phyloP scores from a whole-genome alignment of 2,329 filamentous ascomycete species.

The Calonectria honghensis region DNA sequence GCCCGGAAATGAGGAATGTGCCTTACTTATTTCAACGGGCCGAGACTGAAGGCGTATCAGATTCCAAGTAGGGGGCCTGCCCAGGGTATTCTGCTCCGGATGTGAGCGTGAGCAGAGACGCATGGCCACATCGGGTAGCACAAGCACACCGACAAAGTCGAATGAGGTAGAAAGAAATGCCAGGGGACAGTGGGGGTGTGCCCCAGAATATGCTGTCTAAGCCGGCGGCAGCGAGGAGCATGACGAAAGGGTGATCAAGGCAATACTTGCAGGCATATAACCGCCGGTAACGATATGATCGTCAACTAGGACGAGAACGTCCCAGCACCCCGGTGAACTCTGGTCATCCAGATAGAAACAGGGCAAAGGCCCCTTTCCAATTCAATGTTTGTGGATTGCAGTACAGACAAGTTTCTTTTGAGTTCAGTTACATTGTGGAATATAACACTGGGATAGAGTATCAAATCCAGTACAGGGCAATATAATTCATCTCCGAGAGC shows the following conservation, averaged over 20 bases:
- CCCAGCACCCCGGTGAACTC: not conserved
- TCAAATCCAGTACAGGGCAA: not conserved
- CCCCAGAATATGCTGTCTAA: not conserved
- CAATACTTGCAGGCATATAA: slow-evolving; percentile 25
- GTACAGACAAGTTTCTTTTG: not conserved
- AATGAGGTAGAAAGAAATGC: slow-evolving; percentile 17
- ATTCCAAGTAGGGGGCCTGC: slow-evolving; percentile 28
- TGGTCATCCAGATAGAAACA: slow-evolving; percentile 7
- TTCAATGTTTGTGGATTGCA: not conserved
- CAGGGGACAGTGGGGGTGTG: slow-evolving; percentile 29
- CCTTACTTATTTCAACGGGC: slow-evolving; percentile 9
- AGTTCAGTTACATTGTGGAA: slow-evolving; percentile 11
- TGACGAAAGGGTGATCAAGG: slow-evolving; percentile 19
- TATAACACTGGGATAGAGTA: not conserved
- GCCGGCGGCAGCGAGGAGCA: slow-evolving; percentile 11
- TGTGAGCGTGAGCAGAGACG: slow-evolving; percentile 24
- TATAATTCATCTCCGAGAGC: slow-evolving; percentile 1
- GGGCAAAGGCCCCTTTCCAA: slow-evolving; percentile 11
- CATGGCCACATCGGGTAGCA: slow-evolving; percentile 25
- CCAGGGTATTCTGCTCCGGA: slow-evolving; percentile 19
- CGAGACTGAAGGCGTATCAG: slow-evolving; percentile 39
- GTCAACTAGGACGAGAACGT: not conserved
- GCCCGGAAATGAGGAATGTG: slow-evolving; percentile 30
- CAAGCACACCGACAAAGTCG: slow-evolving; percentile 31
- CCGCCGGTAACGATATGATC: slow-evolving; percentile 27